Base-by-base conservation (phyloP, 2,329 filamentous ascomycete genomes). In the Colletotrichum euphorbiae region DNA sequence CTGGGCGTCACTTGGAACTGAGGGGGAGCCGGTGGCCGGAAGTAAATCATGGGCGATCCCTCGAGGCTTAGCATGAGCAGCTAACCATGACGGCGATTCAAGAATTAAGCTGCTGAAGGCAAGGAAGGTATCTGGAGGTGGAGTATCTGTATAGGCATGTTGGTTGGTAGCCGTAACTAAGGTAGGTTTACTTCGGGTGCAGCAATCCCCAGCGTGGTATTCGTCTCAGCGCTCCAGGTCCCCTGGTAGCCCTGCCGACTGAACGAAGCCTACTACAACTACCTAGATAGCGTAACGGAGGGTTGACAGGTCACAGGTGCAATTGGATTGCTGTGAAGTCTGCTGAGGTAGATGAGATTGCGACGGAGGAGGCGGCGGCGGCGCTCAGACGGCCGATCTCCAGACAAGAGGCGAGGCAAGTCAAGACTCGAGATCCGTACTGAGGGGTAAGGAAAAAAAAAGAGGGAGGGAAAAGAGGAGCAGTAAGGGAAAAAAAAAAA, bases 31-130 rank as follows among this genome's bases (percentile, higher is more conserved):
- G 42, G 54, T n/a, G 36, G 54, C 43, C 65, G 43, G 51, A 58
- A 40, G 65, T 17, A 45, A 58, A 64, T 48, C 60, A 64, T 64
- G 46, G 65, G 13, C 52, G 46, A 67, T 64, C 52, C 24, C 19
- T 50, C 48, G 21, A 64, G 19, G 60, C 61, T 65, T 65, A 68
- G 65, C 65, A 65, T 65, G 46, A 55, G 40, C 7, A 48, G 46
- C 46, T 68, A 68, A 65, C 57, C 54, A 24, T 38, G 2, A 24
- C 45, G 12, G 33, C 46, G 52, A 65, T 33, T 68, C 65, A 65
- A 48, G 19, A 57, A 43, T 24, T 33, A 55, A 42, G 52, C 12
- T 28, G 24, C 24, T 24, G 24, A 24, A 24, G 24, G 24, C 24
- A 24, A 24, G 24, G 24, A 24, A 24, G 24, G 4, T 24, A 24